Evolutionary conservation across 257 asterid genomes (phyloP), one percentile per base, ranked within the genome.

Genomic region (Pogostemon cablin): DNA sequence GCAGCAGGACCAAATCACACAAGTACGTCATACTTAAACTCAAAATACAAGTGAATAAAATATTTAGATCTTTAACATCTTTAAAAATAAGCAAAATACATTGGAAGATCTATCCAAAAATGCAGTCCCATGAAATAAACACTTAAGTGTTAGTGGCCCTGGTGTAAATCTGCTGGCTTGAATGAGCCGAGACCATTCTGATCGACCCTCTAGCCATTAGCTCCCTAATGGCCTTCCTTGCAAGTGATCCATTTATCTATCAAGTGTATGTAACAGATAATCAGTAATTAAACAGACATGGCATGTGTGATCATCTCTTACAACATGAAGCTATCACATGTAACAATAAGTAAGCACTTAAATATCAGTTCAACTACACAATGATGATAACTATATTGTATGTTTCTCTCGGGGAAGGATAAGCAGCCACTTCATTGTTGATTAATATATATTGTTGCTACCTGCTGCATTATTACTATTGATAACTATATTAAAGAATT

Each of bases 81-180:
- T 72, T 39, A 52, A 39, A 68, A 70, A 59, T 11, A 0, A 65
- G 69, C 70, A 77, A 66, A 79, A 71, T 41, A 69, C 65, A 75
- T 38, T 47, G 4, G 38, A 65, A 66, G 58, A 35, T 4, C 48
- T 9, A 56, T 32, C 42, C 15, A 41, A 12, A 50, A 50, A n/a
- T 11, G 38, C 60, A 6, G 60, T 20, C 41, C 34, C 43, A 9
- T 10, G 3, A 55, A 77, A 65, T 25, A 63, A 5, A 25, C 63
- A 54, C 70, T 52, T 79, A 85, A 65, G 90, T 82, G 74, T 85
- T 85, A 7, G 90, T 85, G 34, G 90, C 90, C 69, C 87, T 78
- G 69, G 90, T 85, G 78, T 85, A 85, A 20, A 85, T 85, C 84
- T 85, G 86, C 83, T 85, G 90, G 83, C 90, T 82, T 20, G 90